Conservation (phyloP, 208 protist genomes). For the Trypanosoma platydactyli region DNA sequence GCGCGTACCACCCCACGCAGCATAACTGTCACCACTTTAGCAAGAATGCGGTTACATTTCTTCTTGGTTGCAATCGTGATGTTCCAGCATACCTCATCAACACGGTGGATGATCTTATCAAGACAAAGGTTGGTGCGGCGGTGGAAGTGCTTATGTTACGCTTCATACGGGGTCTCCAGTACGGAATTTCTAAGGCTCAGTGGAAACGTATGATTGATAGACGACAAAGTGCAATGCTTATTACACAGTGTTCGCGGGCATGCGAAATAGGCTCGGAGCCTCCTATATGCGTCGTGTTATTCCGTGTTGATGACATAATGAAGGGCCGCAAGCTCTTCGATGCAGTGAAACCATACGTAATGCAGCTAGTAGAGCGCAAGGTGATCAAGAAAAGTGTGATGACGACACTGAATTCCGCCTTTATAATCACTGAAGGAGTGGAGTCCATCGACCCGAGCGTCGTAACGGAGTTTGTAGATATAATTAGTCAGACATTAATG, state of each 20-base stretch:
- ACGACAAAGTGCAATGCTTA: conserved; percentile 38
- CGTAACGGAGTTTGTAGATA: conserved; percentile 48
- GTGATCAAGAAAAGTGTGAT: conserved; percentile 23
- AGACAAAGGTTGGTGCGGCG: conserved; percentile 42
- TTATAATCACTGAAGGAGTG: conserved; percentile 30
- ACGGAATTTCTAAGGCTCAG: conserved; percentile 32
- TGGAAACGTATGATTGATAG: conserved; percentile 40
- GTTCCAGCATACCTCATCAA: conserved; percentile 51
- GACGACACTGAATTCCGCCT: not conserved
- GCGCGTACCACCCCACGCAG: conserved; percentile 84
- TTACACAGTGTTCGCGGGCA: conserved; percentile 32
- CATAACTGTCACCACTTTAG: conserved; percentile 95
- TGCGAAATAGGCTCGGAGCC: conserved; percentile 50
- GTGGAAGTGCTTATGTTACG: conserved; percentile 42
- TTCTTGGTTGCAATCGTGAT: conserved; percentile 36
- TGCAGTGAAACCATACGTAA: conserved; percentile 43
- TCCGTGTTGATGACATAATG: conserved; percentile 37
- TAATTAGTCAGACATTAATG: conserved; percentile 41
- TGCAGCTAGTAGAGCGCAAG: conserved; percentile 36
- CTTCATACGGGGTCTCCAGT: conserved; percentile 52
- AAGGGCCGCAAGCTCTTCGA: conserved; percentile 26
- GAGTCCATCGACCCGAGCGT: conserved; percentile 40
- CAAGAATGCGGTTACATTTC: conserved; percentile 57
- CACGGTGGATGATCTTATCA: conserved; percentile 43
- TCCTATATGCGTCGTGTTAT: conserved; percentile 52